phyloP scores from a whole-genome alignment of 192 early-diverging fungal genomes.

The Cladochytrium replicatum region DNA sequence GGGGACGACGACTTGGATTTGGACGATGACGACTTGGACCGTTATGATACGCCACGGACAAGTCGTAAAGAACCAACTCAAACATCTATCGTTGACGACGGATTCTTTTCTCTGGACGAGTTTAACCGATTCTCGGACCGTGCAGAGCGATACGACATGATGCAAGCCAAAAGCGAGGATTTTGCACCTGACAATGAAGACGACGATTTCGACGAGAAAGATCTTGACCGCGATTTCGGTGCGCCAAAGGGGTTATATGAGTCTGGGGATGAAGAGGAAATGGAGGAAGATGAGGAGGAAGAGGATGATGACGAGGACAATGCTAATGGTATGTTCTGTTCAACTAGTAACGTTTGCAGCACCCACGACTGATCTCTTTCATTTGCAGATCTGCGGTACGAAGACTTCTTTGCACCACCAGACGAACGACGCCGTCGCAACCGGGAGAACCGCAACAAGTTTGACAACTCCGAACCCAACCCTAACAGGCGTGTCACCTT shows the following conservation, averaged over 20 bases:
- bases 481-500: slow-evolving; percentile 46
- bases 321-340: slow-evolving; percentile 23
- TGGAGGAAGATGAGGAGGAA: slow-evolving; percentile 38
- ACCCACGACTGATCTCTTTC: background rate
- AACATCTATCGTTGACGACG: slow-evolving; percentile 72
- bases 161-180: slow-evolving; percentile 35
- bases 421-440: slow-evolving; percentile 24
- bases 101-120: slow-evolving; percentile 85
- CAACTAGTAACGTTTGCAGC: background rate
- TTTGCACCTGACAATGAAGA: slow-evolving; percentile 43
- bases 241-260: slow-evolving; percentile 16
- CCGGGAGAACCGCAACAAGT: slow-evolving; percentile 21
- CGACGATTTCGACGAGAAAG: slow-evolving; percentile 47
- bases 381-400: slow-evolving; percentile 61
- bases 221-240: slow-evolving; percentile 47
- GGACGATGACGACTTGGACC: slow-evolving; percentile 11
- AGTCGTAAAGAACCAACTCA: slow-evolving; percentile 25
- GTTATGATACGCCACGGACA: slow-evolving; percentile 3
- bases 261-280: slow-evolving; percentile 15
- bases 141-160: slow-evolving; percentile 56
- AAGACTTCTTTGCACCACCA: slow-evolving; percentile 76
- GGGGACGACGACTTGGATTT: slow-evolving; percentile 40
- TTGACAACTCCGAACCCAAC: slow-evolving; percentile 21
- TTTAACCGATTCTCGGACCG: slow-evolving; percentile 79
- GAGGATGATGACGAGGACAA: slow-evolving; percentile 52